Base-by-base conservation (phyloP, 169 alveolate species). In the Eimeria maxima region DNA sequence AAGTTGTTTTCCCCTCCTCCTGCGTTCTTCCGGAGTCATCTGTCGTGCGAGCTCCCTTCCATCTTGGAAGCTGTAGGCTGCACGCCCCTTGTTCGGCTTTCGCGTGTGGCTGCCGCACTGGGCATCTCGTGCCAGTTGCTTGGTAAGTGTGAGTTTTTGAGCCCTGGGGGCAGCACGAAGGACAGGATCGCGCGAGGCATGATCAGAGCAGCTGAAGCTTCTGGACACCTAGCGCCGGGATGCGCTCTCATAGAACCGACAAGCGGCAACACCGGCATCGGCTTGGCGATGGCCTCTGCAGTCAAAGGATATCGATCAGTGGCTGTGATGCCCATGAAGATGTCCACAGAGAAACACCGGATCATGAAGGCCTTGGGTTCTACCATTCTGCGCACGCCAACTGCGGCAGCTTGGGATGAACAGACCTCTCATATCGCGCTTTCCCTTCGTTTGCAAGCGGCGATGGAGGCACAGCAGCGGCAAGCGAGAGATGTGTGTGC, bases 201-300 rank as follows among this genome's bases (percentile, higher is more conserved):
- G 99, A 97, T 99, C 3, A 95, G 96, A 93, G 98, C 97, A 93
- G 99, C 99, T 20, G 99, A 98, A 97, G 96, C 96, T 94, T 89
- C 96, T 44, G 99, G 99, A 44, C 97, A 96, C 81, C 90, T 98
- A 81, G 95, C 97, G 90, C 95, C 97, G 63, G 99, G 99, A 22
- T 98, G 97, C 90, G 97, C 98, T 22, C 96, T 99, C 83, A 98
- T 99, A 53, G 99, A 99, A 97, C 99, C 99, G 57, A 98, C 99
- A 38, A 95, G 98, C 94, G 99, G 99, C 22, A 99, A 99, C 97
- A 99, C 99, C 6, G 99, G 99, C 60, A 97, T 99, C 33, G 99
- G 99, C 1, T 94, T 98, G 18, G 97, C 99, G 78, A 96, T 98
- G 97, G 98, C 98, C 78, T 98, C 99, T 81, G 99, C 99, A 20